Evolutionary conservation across 352 stramenopile genomes (phyloP), one percentile per base, ranked within the genome.

Genomic region (Phytophthora kernoviae): DNA sequence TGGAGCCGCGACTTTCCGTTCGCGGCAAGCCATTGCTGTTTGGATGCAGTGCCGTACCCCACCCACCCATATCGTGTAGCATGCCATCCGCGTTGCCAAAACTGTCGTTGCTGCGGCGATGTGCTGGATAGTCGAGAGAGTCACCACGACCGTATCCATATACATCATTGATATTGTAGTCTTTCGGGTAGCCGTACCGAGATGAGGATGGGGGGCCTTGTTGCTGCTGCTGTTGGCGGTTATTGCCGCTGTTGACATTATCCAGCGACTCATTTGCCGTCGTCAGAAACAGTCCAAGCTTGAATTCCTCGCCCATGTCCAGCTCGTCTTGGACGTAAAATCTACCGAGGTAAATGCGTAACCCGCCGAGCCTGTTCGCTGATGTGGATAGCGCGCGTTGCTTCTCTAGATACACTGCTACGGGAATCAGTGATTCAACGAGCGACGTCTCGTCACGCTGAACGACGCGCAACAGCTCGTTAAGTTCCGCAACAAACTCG

Each of bases 401-500:
- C 14, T 76, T 76, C 36, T 93, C 83, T 1, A 90, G 63, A 34
- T 87, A 93, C 52, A 73, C 64, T 1, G 83, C 79, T 10, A 90
- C 83, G 21, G 79, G 79, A 41, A 87, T 60, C 2, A 93, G 74
- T 21, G 79, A 83, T 48, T 87, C 70, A 11, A 89, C 70, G 11
- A 88, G 52, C 8, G 56, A 70, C 49, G 61, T 55, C 55, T 84
- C 73, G 24, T 89, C 65, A n/a, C 79, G 75, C 36, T 84, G 68
- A 15, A 94, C 83, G 11, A 91, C 70, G 4, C 85, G 82, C 30
- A 94, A 57, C 6, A 94, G 47, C 34, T 85, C 80, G 47, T 94
- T 94, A 0, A 94, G 62, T 49, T 94, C 85, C 0, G 82, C 83
- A 37, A 94, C 84, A 58, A 94, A 88, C 70, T 91, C 79, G 62